phyloP scores from a whole-genome alignment of 306 rosid genomes.

The cucumber (Cucumis sativus) region Cucumber_9930_V3 NC_026657.2:9478501-9479000 shows the following conservation, averaged over 20 bases:
- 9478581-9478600: constrained; percentile 81
- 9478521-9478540: not conserved
- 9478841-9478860: constrained; percentile 63
- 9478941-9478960: constrained; percentile 47
- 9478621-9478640: constrained; percentile 68
- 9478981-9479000: not conserved
- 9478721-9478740: not conserved
- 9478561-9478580: constrained; percentile 11
- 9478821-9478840: constrained; percentile 47
- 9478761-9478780: not conserved
- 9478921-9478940: constrained; percentile 57
- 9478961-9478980: not conserved
- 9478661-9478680: not conserved
- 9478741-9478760: not conserved
- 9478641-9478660: not conserved
- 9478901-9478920: constrained; percentile 72
- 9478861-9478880: constrained; percentile 64
- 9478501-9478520: constrained; percentile 14
- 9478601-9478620: constrained; percentile 86
- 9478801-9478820: constrained; percentile 71
- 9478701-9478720: not conserved
- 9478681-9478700: not conserved
- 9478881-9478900: constrained; percentile 30
- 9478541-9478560: constrained; percentile 13
- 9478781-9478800: not conserved